Evolutionary conservation across 768 basidiomycete species (phyloP), one percentile per base, ranked within the genome.

Genomic region (Dioszegia aurantiaca): DNA sequence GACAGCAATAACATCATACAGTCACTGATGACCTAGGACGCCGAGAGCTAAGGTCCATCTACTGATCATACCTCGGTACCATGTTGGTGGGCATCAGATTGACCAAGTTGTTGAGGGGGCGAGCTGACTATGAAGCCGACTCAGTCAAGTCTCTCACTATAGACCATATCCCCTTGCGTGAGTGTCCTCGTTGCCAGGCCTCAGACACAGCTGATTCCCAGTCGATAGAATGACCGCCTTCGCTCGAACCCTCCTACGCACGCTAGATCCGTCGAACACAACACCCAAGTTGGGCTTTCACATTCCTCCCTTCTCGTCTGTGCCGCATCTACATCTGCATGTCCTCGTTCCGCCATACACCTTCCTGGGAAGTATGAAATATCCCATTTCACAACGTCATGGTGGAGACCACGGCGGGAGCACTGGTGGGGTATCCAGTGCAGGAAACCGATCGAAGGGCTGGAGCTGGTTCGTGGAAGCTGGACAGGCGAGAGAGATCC

Each of bases 271-370:
- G 27, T 28, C 17, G n/a, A 33, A 6, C 2, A 28, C 19, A 1
- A 24, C 30, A 19, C 33, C 56, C 21, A 73, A 70, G 36, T 60
- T 68, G 37, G 74, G 74, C 39, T 76, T 67, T 24, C 74, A 76
- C 57, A 74, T 76, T 36, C 72, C 74, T 1, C 74, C 74, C 19
- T 76, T 76, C 62, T 74, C 72, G 1, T 74, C 74, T 0, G 74
- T 76, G 8, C 69, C 62, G 4, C 74, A 76, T 45, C 59, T 76
- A 5, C 74, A 76, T 41, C 63, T 76, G 0, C 74, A 76, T 52
- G 72, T 70, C 23, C 56, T 76, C 19, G 63, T 65, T 9, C 60
- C 63, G 12, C 61, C 57, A 24, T 61, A 65, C 19, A 72, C 61
- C 0, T 47, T 61, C 11, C 46, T 66, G 1, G 71, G 74, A 5